Evolutionary conservation across 495 filamentous ascomycete species (phyloP).

Genomic region (Parathielavia appendiculata): DNA sequence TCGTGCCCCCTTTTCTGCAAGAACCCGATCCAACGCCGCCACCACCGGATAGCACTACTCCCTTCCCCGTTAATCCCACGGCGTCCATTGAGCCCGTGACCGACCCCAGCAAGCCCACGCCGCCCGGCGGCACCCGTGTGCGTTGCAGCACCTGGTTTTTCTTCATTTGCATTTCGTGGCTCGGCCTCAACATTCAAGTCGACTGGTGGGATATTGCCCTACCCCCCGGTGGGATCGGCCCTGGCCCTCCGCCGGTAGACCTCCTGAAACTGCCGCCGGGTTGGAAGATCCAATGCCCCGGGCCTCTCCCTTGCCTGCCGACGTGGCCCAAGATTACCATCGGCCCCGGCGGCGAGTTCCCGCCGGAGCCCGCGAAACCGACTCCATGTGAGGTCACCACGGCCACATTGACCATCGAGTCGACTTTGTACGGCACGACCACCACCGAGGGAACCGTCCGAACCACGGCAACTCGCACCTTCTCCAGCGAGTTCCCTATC

Average conservation of each 20-base stretch:
- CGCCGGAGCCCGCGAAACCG: background rate
- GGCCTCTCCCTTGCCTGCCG: background rate
- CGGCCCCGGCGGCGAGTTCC: background rate
- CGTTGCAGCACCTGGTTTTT: constrained; percentile 6
- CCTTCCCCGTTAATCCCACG: background rate
- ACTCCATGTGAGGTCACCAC: background rate
- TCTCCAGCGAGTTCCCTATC: constrained; percentile 7
- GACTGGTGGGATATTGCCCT: background rate
- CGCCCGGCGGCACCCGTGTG: background rate
- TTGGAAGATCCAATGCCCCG: background rate
- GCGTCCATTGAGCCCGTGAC: background rate
- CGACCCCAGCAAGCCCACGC: background rate
- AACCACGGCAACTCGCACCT: background rate
- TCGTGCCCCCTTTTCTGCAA: background rate
- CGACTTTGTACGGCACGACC: constrained; percentile 4
- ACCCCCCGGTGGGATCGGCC: background rate
- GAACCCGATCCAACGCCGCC: background rate
- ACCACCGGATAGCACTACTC: background rate
- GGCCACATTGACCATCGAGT: background rate
- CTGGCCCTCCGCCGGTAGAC: constrained; percentile 1
- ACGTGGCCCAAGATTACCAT: constrained; percentile 1
- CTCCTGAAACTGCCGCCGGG: background rate
- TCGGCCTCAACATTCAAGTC: background rate
- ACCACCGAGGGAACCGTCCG: background rate
- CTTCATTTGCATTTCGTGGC: constrained; percentile 6